These are phyloP conservation scores for Globisporangium spiculum DNA, from an alignment of 352 stramenopile species.

Conservation along the genomic window DNA sequence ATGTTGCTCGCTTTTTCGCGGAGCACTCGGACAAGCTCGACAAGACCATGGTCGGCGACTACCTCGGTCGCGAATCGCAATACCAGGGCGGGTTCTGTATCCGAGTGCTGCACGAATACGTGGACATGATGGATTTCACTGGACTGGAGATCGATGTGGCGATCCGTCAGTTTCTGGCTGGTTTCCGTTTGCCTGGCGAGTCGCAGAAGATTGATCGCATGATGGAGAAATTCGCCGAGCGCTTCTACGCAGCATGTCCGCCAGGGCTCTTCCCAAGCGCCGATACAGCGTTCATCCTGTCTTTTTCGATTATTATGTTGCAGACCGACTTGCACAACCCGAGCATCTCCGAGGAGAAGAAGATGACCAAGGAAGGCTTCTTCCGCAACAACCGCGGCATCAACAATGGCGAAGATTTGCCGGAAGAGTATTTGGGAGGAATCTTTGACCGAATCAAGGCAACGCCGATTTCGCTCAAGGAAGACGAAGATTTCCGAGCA, in stretches of 20 bases:
- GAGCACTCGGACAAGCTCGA: conserved; percentile 91
- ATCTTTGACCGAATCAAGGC: conserved; percentile 98
- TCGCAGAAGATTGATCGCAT: conserved; percentile 99
- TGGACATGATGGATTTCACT: conserved; percentile 95
- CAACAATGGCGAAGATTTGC: conserved; percentile 94
- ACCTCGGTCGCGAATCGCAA: conserved; percentile 95
- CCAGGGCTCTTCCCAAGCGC: conserved; percentile 91
- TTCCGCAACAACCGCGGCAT: conserved; percentile 98
- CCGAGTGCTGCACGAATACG: conserved; percentile 96
- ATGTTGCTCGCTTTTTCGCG: conserved; percentile 95
- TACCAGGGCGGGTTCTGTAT: conserved; percentile 93
- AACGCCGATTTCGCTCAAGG: conserved; percentile 95
- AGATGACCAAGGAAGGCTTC: conserved; percentile 97
- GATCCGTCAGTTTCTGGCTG: conserved; percentile 96
- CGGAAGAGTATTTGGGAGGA: conserved; percentile 88
- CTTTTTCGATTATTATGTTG: conserved; percentile 91
- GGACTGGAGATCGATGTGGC: conserved; percentile 96
- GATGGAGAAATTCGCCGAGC: conserved; percentile 99
- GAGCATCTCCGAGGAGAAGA: conserved; percentile 95
- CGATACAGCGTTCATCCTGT: conserved; percentile 98
- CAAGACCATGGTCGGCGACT: conserved; percentile 98
- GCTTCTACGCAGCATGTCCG: conserved; percentile 70
- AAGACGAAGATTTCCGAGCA: conserved; percentile 89
- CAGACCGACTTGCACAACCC: conserved; percentile 98
- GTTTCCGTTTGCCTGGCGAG: conserved; percentile 98